Evolutionary conservation across 352 stramenopile species (phyloP).

Genomic region (Thalassiosira gravida): DNA sequence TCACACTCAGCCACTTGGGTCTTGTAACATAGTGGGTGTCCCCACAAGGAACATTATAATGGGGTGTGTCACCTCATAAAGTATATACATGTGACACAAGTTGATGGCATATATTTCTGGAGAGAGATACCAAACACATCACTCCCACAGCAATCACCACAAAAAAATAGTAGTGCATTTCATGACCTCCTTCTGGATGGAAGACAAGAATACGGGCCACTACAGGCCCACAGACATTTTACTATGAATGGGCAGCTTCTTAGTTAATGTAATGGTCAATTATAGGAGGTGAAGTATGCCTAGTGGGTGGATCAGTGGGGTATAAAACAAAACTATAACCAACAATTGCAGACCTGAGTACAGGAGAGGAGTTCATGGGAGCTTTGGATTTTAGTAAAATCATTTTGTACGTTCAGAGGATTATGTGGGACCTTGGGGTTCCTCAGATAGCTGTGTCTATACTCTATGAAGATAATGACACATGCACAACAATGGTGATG

Average conservation of each 20-base stretch:
- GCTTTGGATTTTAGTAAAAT: slow-evolving; percentile 15
- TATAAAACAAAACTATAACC: slow-evolving; percentile 22
- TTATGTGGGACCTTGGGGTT: slow-evolving; percentile 23
- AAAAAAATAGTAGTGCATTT: slow-evolving; percentile 1
- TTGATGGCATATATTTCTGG: slow-evolving; percentile 29
- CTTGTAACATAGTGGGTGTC: slow-evolving; percentile 11
- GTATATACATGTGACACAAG: slow-evolving; percentile 22
- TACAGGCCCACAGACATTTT: slow-evolving; percentile 1
- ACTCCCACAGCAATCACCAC: neutral
- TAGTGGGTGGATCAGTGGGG: neutral
- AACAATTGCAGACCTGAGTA: slow-evolving; percentile 9
- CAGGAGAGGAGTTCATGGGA: slow-evolving; percentile 24
- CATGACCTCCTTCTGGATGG: slow-evolving; percentile 9
- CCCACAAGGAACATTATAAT: slow-evolving; percentile 38
- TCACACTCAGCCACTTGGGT: too few relatives aligned
- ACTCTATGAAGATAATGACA: slow-evolving; percentile 25
- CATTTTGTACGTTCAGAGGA: slow-evolving; percentile 2
- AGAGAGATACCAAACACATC: neutral
- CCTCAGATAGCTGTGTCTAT: slow-evolving; percentile 12
- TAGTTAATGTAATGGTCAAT: neutral
- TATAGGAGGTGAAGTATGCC: neutral
- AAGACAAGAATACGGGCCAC: neutral
- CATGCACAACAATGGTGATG: slow-evolving; percentile 23
- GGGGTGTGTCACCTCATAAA: slow-evolving; percentile 22
- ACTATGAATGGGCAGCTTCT: slow-evolving; percentile 34